Percentiles rank a stretch among this genome's conserved stretches.
Evolutionary conservation across 495 filamentous ascomycete species (phyloP).

Genomic region (Xylaria sp.): DNA sequence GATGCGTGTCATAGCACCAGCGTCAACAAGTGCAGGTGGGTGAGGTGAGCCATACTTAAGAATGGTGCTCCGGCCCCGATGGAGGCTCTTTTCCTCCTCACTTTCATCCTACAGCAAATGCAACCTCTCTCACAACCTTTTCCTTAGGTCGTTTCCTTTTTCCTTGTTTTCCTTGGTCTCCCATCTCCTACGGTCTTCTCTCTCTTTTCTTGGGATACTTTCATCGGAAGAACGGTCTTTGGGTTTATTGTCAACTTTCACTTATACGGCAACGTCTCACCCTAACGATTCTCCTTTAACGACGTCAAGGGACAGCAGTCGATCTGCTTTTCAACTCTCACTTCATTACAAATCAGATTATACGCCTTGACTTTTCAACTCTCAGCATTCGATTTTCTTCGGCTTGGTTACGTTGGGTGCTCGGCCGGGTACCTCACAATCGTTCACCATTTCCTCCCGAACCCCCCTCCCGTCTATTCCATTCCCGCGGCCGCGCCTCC

Average conservation of each 20-base stretch:
- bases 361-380: neutral
- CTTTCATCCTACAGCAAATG: conserved; percentile 28
- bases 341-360: neutral
- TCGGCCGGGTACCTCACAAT: conserved; percentile 32
- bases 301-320: conserved; percentile 28
- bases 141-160: conserved; percentile 39
- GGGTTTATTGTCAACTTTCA: conserved; percentile 30
- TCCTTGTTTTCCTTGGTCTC: conserved; percentile 33
- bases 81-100: conserved; percentile 18
- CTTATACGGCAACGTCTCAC: conserved; percentile 31
- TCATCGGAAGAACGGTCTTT: conserved; percentile 25
- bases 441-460: conserved; percentile 43
- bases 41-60: conserved; percentile 18
- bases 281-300: conserved; percentile 37
- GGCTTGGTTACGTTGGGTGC: conserved; percentile 26
- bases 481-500: conserved; percentile 37
- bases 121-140: conserved; percentile 30
- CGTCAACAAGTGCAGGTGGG: neutral
- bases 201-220: conserved; percentile 24
- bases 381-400: conserved; percentile 10
- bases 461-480: conserved; percentile 37
- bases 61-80: conserved; percentile 1
- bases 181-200: conserved; percentile 30
- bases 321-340: conserved; percentile 19
- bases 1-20: neutral